Conservation (phyloP, 768 basidiomycete species). For the Pleurotus tuber-regium region DNA sequence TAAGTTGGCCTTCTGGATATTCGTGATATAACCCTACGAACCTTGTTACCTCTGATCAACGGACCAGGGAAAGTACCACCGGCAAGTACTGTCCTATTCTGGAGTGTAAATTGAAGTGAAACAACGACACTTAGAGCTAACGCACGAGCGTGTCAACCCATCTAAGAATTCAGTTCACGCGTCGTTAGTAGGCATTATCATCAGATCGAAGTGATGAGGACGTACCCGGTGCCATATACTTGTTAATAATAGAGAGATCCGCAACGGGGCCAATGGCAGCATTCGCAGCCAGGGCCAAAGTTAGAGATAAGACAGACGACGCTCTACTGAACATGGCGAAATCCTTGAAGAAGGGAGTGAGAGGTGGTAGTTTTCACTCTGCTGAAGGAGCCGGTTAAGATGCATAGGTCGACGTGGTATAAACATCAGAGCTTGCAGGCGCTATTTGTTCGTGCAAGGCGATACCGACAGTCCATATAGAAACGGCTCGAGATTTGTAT, state of each 20-base stretch:
- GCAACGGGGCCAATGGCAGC: constrained; percentile 7
- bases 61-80: constrained; percentile 8
- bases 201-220: background rate
- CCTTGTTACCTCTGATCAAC: constrained; percentile 7
- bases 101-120: background rate
- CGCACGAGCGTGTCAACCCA: background rate
- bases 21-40: background rate
- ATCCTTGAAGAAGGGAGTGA: no score
- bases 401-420: no score
- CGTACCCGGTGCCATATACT: background rate
- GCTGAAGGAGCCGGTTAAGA: no score
- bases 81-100: constrained; percentile 3
- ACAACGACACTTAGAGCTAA: background rate
- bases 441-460: no score
- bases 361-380: no score
- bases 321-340: no score
- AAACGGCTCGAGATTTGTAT: no score
- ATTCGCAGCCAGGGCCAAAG: background rate
- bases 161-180: no score
- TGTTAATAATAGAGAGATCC: constrained; percentile 4
- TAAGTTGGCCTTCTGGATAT: background rate
- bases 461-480: no score
- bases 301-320: no score
- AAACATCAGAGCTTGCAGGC: no score
- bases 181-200: background rate